These are phyloP conservation scores for Fagopyrum esculentum DNA, from an alignment of 148 eudicot genomes.

Conservation along the genomic window DNA sequence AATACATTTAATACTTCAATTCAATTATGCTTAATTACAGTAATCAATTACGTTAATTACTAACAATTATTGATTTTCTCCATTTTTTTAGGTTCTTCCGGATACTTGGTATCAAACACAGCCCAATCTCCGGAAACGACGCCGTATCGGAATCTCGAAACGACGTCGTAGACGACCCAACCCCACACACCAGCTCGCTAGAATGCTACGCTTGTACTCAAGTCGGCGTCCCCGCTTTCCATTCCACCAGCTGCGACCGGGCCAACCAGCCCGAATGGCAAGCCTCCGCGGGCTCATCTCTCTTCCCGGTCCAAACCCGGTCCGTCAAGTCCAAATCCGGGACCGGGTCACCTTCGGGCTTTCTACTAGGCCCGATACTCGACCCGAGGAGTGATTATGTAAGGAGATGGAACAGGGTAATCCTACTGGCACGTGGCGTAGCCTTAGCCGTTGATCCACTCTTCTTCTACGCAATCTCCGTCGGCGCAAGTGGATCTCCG, in stretches of 20 bases:
- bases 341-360: neutral
- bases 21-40: neutral
- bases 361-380: constrained; percentile 24
- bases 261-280: constrained; percentile 81
- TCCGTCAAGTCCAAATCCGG: neutral
- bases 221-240: constrained; percentile 79
- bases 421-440: constrained; percentile 68
- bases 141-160: neutral
- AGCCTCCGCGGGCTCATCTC: constrained; percentile 79
- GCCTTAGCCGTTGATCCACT: constrained; percentile 84
- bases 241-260: constrained; percentile 84
- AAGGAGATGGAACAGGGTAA: constrained; percentile 58
- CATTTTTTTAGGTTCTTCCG: neutral
- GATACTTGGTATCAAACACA: neutral
- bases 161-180: constrained; percentile 6
- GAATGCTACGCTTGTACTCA: constrained; percentile 96
- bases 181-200: constrained; percentile 20
- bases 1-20: neutral
- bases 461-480: constrained; percentile 76
- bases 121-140: neutral
- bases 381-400: constrained; percentile 77
- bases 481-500: constrained; percentile 55
- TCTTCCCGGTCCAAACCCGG: constrained; percentile 42
- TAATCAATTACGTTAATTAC: neutral
- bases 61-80: neutral